Percentiles rank a stretch among this genome's conserved stretches.
phyloP scores from a whole-genome alignment of 306 rosid species.

The Trichosanthes cucumerina region DNA sequence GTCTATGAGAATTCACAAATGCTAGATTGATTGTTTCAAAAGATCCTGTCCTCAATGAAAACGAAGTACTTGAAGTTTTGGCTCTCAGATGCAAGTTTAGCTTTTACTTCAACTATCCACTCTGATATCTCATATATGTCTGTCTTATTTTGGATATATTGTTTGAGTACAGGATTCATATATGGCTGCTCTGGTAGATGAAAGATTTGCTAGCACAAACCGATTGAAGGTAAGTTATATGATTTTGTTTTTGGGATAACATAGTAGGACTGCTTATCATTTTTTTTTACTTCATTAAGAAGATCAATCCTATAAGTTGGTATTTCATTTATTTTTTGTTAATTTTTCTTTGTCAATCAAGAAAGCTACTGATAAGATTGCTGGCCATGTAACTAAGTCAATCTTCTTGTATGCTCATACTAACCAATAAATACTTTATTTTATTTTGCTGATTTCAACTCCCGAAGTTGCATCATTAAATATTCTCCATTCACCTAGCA shows the following conservation, averaged over 20 bases:
- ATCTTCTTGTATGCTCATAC: background rate
- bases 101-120: background rate
- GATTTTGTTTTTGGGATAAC: background rate
- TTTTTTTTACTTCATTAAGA: background rate
- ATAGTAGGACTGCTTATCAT: background rate
- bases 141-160: constrained; percentile 8
- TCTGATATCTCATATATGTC: background rate
- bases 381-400: background rate
- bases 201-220: constrained; percentile 57
- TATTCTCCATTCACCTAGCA: background rate
- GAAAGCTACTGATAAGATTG: background rate
- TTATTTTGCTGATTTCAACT: background rate
- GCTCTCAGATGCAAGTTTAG: background rate
- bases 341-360: background rate
- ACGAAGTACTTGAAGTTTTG: background rate
- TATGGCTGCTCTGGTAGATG: constrained; percentile 74
- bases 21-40: background rate
- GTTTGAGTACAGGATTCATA: constrained; percentile 50
- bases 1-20: background rate
- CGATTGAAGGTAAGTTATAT: constrained; percentile 48
- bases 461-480: background rate
- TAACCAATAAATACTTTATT: background rate
- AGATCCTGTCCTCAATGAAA: background rate
- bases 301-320: background rate
- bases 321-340: background rate